Evolutionary conservation across 169 alveolate genomes (phyloP), one percentile per base, ranked within the genome.

Genomic region (Plasmodium reichenowi): DNA sequence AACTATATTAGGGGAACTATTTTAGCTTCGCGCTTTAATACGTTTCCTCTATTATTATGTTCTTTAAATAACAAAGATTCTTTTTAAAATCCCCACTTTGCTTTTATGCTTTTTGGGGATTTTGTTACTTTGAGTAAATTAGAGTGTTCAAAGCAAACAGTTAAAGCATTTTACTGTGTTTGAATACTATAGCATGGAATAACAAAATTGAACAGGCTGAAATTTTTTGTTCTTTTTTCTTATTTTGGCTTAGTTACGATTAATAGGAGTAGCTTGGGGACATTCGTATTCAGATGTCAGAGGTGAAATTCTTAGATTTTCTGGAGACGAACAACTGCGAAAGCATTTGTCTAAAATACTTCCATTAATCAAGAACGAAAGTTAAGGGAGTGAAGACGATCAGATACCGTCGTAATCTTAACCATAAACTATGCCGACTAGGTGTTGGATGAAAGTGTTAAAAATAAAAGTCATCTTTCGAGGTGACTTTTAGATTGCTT

Each of bases 361-460:
- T 96, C 95, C 97, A 96, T 94, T 94, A 95, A 96, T 95, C 97
- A 95, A 96, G 97, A 96, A 95, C 97, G 98, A 95, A 95, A 96
- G 97, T 94, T 91, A 93, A 94, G 97, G 96, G 97, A 92, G 96
- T 96, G 96, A 96, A 96, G 97, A 95, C 97, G 97, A 95, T 95
- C 97, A 95, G 98, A 95, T 95, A 96, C 97, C 97, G 97, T 95
- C 97, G 96, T 95, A 95, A 96, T 95, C 97, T 93, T 93, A 88
- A 95, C 98, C 95, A 95, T 96, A 96, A 95, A 95, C 98, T 93
- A 96, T 95, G 97, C 97, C 98, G 97, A 94, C 98, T 94, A 96
- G 70, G 89, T 70, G 43, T 76, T 76, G 89, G 89, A 76, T 76
- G 89, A 52, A 60, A 74, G 74, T 43, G 56, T 74, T n/a, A 22